Percentiles rank a stretch among this genome's conserved stretches.
These are phyloP conservation scores for Eudorina sp. DNA, from an alignment of 139 green algal species.

Conservation along the genomic window DNA sequence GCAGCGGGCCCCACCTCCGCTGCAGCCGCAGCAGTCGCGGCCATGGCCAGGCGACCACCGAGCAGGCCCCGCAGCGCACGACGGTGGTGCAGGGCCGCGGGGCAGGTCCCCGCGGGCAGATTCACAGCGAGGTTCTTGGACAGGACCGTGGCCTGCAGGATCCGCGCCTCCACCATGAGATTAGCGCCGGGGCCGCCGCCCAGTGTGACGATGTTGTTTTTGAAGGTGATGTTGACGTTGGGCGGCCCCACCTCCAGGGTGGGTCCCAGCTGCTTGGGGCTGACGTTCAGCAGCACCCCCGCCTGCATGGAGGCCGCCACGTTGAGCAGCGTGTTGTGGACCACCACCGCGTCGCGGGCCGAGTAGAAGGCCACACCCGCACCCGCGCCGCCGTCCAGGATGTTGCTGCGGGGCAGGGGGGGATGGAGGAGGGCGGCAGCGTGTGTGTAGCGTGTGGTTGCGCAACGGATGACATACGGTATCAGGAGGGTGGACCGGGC, in stretches of 20 bases:
- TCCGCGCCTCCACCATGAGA: conserved; percentile 40
- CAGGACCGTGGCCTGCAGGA: conserved; percentile 5
- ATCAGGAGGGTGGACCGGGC: no score
- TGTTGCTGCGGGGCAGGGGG: conserved; percentile 25
- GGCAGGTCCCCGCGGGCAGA: conserved; percentile 4
- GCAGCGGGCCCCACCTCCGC: no score
- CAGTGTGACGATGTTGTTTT: conserved; percentile 32
- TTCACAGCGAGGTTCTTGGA: not conserved
- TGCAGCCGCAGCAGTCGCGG: not conserved
- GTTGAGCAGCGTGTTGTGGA: conserved; percentile 38
- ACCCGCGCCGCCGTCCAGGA: conserved; percentile 25
- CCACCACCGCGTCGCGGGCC: conserved; percentile 31
- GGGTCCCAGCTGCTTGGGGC: conserved; percentile 33
- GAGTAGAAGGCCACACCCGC: conserved; percentile 46
- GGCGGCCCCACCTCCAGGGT: not conserved
- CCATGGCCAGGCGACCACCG: not conserved
- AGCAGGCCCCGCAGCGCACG: not conserved
- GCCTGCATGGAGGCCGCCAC: conserved; percentile 43
- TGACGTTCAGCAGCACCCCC: conserved; percentile 45
- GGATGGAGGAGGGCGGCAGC: not conserved
- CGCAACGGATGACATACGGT: no score
- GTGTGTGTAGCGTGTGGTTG: not conserved
- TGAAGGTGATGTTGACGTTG: conserved; percentile 53
- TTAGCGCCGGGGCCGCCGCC: not conserved
- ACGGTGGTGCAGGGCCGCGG: not conserved